Conservation (phyloP, 352 stramenopile species). For the Phytopythium chamaehyphon region DNA sequence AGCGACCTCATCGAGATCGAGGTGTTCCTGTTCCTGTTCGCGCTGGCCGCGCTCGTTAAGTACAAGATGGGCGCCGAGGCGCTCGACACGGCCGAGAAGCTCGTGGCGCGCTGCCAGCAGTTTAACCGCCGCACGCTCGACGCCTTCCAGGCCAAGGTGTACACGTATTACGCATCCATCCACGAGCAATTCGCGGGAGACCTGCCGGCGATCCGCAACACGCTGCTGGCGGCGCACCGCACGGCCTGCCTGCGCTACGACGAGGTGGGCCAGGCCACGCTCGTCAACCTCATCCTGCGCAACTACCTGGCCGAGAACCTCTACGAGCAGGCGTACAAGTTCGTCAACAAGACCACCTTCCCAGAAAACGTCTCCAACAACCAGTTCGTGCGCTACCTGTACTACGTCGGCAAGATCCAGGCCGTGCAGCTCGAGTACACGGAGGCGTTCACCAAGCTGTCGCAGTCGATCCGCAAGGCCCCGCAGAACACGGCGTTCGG, state of each 20-base stretch:
- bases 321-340: slow-evolving; percentile 92
- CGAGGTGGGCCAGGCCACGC: slow-evolving; percentile 87
- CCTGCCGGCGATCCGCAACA: slow-evolving; percentile 53
- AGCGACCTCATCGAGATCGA: slow-evolving; percentile 84
- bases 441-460: slow-evolving; percentile 94
- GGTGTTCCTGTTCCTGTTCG: slow-evolving; percentile 79
- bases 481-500: slow-evolving; percentile 94
- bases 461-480: slow-evolving; percentile 95
- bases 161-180: slow-evolving; percentile 72
- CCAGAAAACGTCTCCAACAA: slow-evolving; percentile 96
- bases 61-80: slow-evolving; percentile 56
- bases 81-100: slow-evolving; percentile 44
- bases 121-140: slow-evolving; percentile 82
- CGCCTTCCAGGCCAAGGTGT: slow-evolving; percentile 73
- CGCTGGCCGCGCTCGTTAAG: slow-evolving; percentile 70
- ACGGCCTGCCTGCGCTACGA: slow-evolving; percentile 88
- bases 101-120: slow-evolving; percentile 59
- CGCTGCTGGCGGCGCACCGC: slow-evolving; percentile 78
- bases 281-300: slow-evolving; percentile 90
- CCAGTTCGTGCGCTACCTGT: slow-evolving; percentile 98
- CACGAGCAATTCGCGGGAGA: slow-evolving; percentile 65
- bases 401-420: slow-evolving; percentile 95
- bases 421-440: slow-evolving; percentile 98
- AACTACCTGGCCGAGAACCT: slow-evolving; percentile 89
- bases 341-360: slow-evolving; percentile 88